Percentiles rank a stretch among this genome's conserved stretches.
These are phyloP conservation scores for Hymenoscyphus scutula DNA, from an alignment of 2,329 filamentous ascomycete genomes.

Conservation along the genomic window DNA sequence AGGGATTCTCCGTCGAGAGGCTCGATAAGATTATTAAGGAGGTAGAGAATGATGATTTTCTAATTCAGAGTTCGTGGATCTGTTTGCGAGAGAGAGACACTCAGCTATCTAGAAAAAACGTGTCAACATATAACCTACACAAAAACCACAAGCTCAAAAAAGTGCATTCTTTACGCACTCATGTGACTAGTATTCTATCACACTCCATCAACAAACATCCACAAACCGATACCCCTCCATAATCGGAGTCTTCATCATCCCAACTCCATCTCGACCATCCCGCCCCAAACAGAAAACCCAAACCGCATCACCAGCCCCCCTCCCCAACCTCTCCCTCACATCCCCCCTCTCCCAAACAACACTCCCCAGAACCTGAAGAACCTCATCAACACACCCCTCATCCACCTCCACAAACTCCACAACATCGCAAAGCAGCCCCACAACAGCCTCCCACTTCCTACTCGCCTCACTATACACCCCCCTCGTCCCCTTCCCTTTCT, in stretches of 20 bases:
- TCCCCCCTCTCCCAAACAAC: conserved; percentile 45
- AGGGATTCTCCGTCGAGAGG: not conserved
- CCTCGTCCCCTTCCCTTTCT: conserved; percentile 35
- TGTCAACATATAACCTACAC: no score
- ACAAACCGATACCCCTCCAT: conserved; percentile 43
- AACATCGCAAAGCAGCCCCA: conserved; percentile 58
- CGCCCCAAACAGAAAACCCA: conserved; percentile 58
- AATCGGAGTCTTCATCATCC: conserved; percentile 40
- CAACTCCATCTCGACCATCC: conserved; percentile 27
- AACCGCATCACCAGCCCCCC: conserved; percentile 70
- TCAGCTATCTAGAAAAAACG: no score
- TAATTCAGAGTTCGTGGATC: not conserved
- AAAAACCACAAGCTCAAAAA: no score
- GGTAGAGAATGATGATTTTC: not conserved
- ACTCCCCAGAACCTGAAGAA: conserved; percentile 60
- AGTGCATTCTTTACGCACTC: no score
- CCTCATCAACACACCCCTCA: conserved; percentile 69
- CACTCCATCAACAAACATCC: not conserved
- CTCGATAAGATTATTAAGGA: not conserved
- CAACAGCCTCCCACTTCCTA: conserved; percentile 62
- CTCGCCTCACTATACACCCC: conserved; percentile 60
- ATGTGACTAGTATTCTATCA: no score
- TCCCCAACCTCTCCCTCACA: conserved; percentile 58
- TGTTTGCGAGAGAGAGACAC: not conserved
- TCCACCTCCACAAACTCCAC: conserved; percentile 62